These are phyloP conservation scores for Dipteronia dyeriana DNA, from an alignment of 345 rosid genomes.

Conservation along the genomic window DNA sequence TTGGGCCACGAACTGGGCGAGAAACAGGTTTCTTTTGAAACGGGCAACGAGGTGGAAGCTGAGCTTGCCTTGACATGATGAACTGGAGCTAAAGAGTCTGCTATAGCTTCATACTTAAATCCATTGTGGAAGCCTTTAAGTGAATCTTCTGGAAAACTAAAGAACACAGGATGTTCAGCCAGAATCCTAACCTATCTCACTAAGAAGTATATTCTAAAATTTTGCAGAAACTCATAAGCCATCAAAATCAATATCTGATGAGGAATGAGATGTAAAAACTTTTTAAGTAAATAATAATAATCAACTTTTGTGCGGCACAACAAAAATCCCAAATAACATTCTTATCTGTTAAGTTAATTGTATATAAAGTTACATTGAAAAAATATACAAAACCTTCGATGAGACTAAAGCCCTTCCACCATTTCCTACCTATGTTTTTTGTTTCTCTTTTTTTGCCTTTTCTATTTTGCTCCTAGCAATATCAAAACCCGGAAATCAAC, in stretches of 20 bases:
- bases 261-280: neutral
- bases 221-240: neutral
- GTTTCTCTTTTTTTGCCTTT: neutral
- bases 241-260: neutral
- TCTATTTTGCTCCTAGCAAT: neutral
- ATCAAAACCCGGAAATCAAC: conserved; percentile 8
- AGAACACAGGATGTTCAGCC: conserved; percentile 20
- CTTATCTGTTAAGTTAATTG: neutral
- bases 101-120: conserved; percentile 11
- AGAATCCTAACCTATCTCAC: conserved; percentile 28
- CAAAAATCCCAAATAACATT: neutral
- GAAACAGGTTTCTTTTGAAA: conserved; percentile 50
- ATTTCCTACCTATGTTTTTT: neutral
- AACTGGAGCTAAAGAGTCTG: neutral
- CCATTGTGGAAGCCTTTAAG: conserved; percentile 10
- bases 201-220: conserved; percentile 10
- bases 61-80: conserved; percentile 72
- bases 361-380: no score
- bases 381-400: neutral
- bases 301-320: neutral
- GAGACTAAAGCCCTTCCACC: conserved; percentile 5
- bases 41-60: conserved; percentile 74
- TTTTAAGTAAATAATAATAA: no score
- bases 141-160: conserved; percentile 2
- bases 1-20: conserved; percentile 33